These are phyloP conservation scores for Alternaria novae-zelandiae DNA, from an alignment of 2,329 filamentous ascomycete species.

Conservation along the genomic window DNA sequence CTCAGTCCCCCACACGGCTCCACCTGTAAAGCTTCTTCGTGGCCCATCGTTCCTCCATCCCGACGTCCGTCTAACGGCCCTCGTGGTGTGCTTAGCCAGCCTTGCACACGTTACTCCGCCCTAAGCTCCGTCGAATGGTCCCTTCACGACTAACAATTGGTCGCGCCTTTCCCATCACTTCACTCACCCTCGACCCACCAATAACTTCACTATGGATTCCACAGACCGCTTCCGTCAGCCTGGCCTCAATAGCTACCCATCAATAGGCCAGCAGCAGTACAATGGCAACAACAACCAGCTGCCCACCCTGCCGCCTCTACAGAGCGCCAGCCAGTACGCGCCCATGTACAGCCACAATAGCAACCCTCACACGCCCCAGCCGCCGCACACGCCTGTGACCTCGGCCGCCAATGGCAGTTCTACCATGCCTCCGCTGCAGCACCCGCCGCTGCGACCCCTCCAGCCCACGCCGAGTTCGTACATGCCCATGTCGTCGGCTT, in stretches of 20 bases:
- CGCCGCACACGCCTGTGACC: conserved; percentile 44
- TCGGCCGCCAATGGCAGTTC: conserved; percentile 38
- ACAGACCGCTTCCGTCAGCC: conserved; percentile 45
- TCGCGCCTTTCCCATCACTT: conserved; percentile 35
- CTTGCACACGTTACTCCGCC: conserved; percentile 31
- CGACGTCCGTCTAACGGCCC: conserved; percentile 31
- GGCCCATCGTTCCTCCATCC: conserved; percentile 35
- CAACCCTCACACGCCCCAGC: conserved; percentile 49
- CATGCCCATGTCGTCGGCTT: conserved; percentile 42
- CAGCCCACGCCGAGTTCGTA: conserved; percentile 47
- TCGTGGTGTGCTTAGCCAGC: conserved; percentile 30
- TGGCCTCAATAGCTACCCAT: conserved; percentile 42
- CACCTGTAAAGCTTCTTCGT: conserved; percentile 40
- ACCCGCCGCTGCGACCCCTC: conserved; percentile 47
- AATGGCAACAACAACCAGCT: conserved; percentile 38
- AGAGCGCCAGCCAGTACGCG: conserved; percentile 37
- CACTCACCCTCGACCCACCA: conserved; percentile 14
- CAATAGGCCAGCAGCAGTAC: conserved; percentile 41
- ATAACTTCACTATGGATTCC: conserved; percentile 39
- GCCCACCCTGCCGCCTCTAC: conserved; percentile 46
- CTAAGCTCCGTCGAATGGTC: conserved; percentile 41
- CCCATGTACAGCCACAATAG: conserved; percentile 46
- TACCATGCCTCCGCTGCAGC: conserved; percentile 45
- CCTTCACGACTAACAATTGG: conserved; percentile 37
- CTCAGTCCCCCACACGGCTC: conserved; percentile 44